Evolutionary conservation across 805 yeast genomes (phyloP), one percentile per base, ranked within the genome.

Genomic region (Metschnikowia aberdeeniae): DNA sequence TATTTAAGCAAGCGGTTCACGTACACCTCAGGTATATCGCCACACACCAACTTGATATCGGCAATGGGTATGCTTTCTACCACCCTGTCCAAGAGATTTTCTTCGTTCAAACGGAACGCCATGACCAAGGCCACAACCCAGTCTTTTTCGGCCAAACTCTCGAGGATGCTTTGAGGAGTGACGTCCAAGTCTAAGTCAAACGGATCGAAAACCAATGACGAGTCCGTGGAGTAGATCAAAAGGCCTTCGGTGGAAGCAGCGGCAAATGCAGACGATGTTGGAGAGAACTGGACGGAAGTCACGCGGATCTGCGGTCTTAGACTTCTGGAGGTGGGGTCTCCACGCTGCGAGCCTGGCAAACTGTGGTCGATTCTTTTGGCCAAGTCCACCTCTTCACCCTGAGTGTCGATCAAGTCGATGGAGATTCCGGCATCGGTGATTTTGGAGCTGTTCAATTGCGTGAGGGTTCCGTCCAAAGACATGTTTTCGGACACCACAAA

Each of bases 201-300:
- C 29, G 99, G 99, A 70, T 93, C 99, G 61, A 93, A 93, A 26
- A 82, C 68, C 40, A 84, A 66, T 9, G 78, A 69, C 40, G 82
- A 82, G 63, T 92, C 95, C 33, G 89, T 78, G 1, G 96, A 84
- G 62, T 78, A 93, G 1, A 93, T 72, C 45, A 89, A 70, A 37
- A 93, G 69, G 7, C 99, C 99, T 63, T 92, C 98, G 0, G 99
- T 93, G 0, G 97, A 83, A 0, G 97, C 93, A 34, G 95, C 96
- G 1, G 96, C 93, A 73, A 93, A 93, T 29, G 95, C 81, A 17
- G 84, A 75, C 1, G 95, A 85, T 0, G 97, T 84, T 14, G 99
- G 99, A 1, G 96, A 87, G 59, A 90, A 93, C 54, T 75, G 77
- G 26, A 93, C 75, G 3, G 84, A 72, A 2, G 88, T 80, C 4